These are phyloP conservation scores for Dendrobium catenatum DNA, from an alignment of 106 monocot species.

Conservation along the genomic window DNA sequence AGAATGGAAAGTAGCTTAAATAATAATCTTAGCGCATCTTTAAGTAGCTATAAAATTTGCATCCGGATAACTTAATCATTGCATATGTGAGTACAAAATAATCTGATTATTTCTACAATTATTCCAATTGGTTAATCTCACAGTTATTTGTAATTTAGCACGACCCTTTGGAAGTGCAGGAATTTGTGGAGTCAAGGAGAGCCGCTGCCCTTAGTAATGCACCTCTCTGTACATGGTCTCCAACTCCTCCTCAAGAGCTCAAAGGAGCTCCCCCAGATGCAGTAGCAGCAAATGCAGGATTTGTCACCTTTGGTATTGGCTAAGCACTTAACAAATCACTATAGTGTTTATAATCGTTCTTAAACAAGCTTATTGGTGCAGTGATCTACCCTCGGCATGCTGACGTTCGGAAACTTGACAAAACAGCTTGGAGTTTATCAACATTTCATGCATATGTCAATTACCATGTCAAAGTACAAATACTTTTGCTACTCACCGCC, in stretches of 20 bases:
- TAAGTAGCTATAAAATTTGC: neutral
- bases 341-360: slow-evolving; percentile 1
- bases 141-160: neutral
- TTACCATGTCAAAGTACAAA: slow-evolving; percentile 86
- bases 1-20: neutral
- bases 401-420: slow-evolving; percentile 76
- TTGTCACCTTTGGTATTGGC: slow-evolving; percentile 84
- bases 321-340: neutral
- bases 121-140: neutral
- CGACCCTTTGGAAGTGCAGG: slow-evolving; percentile 31
- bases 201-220: slow-evolving; percentile 74
- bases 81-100: neutral
- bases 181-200: slow-evolving; percentile 88
- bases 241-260: slow-evolving; percentile 69
- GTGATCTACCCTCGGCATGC: slow-evolving; percentile 78
- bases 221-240: slow-evolving; percentile 85
- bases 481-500: neutral
- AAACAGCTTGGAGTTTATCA: slow-evolving; percentile 81
- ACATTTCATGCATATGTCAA: slow-evolving; percentile 99
- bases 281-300: slow-evolving; percentile 84
- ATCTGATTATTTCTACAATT: neutral
- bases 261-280: slow-evolving; percentile 56
- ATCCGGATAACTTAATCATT: neutral
- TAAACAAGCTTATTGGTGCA: slow-evolving; percentile 18
- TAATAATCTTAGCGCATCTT: neutral